A percentile compares a stretch with the other conserved stretches of the same genome.
These are phyloP conservation scores for Camelina laxa DNA, from an alignment of 345 rosid genomes.

Conservation along the genomic window DNA sequence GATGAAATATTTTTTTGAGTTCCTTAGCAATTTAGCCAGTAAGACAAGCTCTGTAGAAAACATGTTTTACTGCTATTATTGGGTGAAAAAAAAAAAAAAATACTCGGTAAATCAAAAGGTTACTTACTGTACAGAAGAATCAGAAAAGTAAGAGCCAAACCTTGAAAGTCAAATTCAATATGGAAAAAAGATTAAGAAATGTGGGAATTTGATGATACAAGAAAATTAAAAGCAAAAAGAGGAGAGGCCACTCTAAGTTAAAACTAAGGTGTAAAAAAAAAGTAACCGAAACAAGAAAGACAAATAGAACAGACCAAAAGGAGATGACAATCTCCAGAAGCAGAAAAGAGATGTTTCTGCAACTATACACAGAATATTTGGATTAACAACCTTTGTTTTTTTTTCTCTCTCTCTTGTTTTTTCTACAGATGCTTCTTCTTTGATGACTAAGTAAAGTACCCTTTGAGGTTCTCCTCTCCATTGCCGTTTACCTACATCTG, in stretches of 20 bases:
- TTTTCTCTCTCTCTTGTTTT: conserved; percentile 5
- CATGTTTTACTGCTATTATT: neutral
- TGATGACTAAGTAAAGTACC: conserved; percentile 37
- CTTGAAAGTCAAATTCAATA: conserved; percentile 24
- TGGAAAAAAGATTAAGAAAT: conserved; percentile 23
- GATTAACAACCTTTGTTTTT: conserved; percentile 28
- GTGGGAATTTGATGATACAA: conserved; percentile 31
- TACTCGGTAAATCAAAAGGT: neutral
- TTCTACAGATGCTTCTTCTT: conserved; percentile 41
- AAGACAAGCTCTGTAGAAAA: neutral
- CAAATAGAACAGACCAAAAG: conserved; percentile 23
- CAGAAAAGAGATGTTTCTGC: conserved; percentile 38
- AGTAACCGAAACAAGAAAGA: neutral
- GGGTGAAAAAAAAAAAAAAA: no score
- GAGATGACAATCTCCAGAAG: conserved; percentile 29
- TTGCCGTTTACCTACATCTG: conserved; percentile 34
- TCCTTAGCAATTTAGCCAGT: neutral
- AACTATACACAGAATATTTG: conserved; percentile 42
- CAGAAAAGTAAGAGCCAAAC: conserved; percentile 17
- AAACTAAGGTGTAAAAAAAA: conserved; percentile 34
- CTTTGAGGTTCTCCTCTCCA: conserved; percentile 29
- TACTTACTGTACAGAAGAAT: neutral
- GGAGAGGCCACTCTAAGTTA: conserved; percentile 35
- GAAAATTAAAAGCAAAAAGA: conserved; percentile 11
- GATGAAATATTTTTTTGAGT: neutral